Evolutionary conservation across 768 basidiomycete species (phyloP), one percentile per base, ranked within the genome.

Genomic region (Pleurotus eryngii): DNA sequence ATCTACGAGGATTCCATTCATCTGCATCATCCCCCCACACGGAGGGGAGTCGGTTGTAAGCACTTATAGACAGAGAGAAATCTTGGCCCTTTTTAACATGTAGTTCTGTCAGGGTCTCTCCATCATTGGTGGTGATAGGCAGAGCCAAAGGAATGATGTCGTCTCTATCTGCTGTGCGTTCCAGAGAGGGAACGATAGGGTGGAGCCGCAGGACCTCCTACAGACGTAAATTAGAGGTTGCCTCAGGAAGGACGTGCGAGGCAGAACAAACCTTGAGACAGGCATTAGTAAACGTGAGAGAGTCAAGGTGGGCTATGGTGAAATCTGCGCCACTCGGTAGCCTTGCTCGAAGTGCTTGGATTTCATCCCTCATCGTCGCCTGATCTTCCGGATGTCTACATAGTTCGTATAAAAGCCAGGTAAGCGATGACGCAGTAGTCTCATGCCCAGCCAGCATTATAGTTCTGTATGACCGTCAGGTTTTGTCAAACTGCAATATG

Each of bases 391-490:
- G 78, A 56, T 76, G 64, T 42, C 67, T 72, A 5, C 78, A 72
- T 6, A 86, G 73, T 46, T 77, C 74, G 59, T 78, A 72, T 5
- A 84, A 64, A 1, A 72, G 67, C 79, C 80, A 84, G 40, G 67
- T 65, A 30, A 77, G 26, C 1, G 76, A 66, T 47, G 68, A 72
- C 4, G 79, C 66, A 20, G 74, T 75, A 3, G 77, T 79, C 58
- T 77, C 79, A 59, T 80, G 71, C 3, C 70, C 71, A 6, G 67
- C 68, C 15, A 57, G n/a, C 15, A 69, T 42, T 11, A 59, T 15
- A 3, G 58, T 59, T 8, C 58, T 59, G 22, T n/a, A 45, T 12
- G 8, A 3, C 30, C 30, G 30, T 18, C 14, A 27, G 38, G 12
- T 5, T 12, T 24, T 20, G 40, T n/a, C 27, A 15, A 59, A 5